Evolutionary conservation across 2,329 filamentous ascomycete species (phyloP), one percentile per base, ranked within the genome.

Genomic region (Emmonsiellopsis sp.): DNA sequence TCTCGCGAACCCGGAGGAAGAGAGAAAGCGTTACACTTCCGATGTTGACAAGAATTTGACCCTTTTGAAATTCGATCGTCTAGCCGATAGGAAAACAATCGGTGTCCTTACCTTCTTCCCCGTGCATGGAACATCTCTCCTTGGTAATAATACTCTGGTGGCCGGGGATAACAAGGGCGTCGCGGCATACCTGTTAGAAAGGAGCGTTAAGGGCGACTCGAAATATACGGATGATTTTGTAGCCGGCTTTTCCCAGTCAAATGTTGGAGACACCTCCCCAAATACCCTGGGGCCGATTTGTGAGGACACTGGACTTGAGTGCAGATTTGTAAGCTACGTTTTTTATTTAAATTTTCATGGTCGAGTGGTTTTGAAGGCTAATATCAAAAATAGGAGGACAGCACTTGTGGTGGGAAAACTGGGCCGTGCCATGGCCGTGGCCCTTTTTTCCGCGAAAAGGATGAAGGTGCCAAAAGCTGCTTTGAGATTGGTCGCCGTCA

Each of bases 91-190:
- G 47, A 90, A 89, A 70, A 85, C 85, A 54, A 81, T 89, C 42
- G 91, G 89, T 10, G 76, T 94, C 0, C 72, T 97, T 54, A 93
- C 89, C 13, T 97, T 91, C 88, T 95, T 92, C 67, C 83, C 92
- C 2, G 87, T 91, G 0, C 92, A 97, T 67, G 91, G 91, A 46
- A 97, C 92, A 0, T 95, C 89, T 0, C 81, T 96, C 70, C 82
- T 91, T 26, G 86, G 87, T 52, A 96, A 96, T 72, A 95, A 95
- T 70, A 96, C 90, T 0, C 77, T 95, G 11, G 82, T 93, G 50
- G 85, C 90, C 2, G 92, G 89, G n/a, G 92, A 97, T 69, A 97
- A 97, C 74, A 97, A 97, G 72, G 92, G 92, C 10, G 89, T 95
- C 6, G 91, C 92, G 2, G 87, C 91, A 0, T 86, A 86, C 65